Evolutionary conservation across 1,284 basidiomycete species (phyloP), one percentile per base, ranked within the genome.

Genomic region (Fomitopsis betulina): DNA sequence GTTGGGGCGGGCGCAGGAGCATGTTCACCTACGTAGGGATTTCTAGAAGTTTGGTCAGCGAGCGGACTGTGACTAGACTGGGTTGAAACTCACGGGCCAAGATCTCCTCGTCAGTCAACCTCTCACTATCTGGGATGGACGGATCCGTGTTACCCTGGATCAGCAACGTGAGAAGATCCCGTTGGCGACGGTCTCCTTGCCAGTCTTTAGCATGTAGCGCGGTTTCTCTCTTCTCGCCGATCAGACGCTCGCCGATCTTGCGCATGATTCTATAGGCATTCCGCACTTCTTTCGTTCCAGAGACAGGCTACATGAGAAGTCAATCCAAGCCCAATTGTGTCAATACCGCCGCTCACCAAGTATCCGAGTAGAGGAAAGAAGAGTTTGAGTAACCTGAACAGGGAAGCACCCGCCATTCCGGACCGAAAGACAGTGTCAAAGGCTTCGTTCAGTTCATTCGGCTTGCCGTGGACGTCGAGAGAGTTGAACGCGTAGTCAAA

Each of bases 401-500:
- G 38, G 17, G 57, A 13, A 15, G 53, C 12, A 15, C 55, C 50
- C 13, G 49, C 53, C 19, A 52, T 19, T 12, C 8, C 40, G 19
- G 54, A 53, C 19, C 52, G 27, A 42, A 64, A 62, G 12, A 68
- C 53, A 15, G 62, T 63, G 32, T 70, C 65, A 64, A 82, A 76
- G 0, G 79, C 77, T 2, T 65, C 53, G 27, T 69, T 72, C 10
- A 84, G 70, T 55, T 78, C 76, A 63, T 77, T 76, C 2, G 69
- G 54, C 12, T 65, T 50, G 0, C 63, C 67, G 5, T 68, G 62
- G 58, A 67, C 53, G 9, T 66, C 63, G n/a, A 78, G 63, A 0
- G 74, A 63, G 15, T 77, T 69, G 66, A 87, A 83, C 21, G 77
- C 64, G 64, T 85, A 83, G 66, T 79, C 76, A 70, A 87, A 87